Conservation (phyloP, 441 rosid species). For the Heliophila coronopifolia region DNA sequence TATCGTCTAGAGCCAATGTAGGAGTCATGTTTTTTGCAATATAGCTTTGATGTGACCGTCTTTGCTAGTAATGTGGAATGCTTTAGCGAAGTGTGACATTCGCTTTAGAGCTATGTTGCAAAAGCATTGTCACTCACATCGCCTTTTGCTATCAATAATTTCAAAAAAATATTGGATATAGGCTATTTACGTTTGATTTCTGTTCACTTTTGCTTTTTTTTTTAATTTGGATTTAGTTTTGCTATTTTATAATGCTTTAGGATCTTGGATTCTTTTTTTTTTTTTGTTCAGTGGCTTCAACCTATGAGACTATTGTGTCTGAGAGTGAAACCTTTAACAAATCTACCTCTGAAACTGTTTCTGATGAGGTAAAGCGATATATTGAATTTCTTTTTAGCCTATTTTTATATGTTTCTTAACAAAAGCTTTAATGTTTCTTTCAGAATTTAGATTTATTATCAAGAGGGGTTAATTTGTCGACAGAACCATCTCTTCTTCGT, state of each 20-base stretch:
- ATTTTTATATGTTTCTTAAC: background rate
- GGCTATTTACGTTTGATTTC: too few species aligned
- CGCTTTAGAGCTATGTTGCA: too few species aligned
- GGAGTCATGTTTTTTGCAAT: too few species aligned
- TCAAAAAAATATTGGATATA: too few species aligned
- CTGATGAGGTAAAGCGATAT: constrained; percentile 31
- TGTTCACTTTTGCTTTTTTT: too few species aligned
- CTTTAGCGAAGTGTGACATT: too few species aligned
- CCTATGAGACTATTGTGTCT: constrained; percentile 15
- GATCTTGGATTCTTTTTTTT: background rate
- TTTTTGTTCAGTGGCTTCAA: constrained; percentile 5
- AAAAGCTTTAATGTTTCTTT: constrained; percentile 10
- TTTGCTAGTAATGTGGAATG: too few species aligned
- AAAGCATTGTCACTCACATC: too few species aligned
- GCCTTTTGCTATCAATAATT: too few species aligned
- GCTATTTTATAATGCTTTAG: background rate
- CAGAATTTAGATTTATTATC: constrained; percentile 39
- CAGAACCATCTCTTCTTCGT: constrained; percentile 9
- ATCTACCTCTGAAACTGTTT: constrained; percentile 22
- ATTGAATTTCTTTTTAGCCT: background rate
- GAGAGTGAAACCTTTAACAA: constrained; percentile 18
- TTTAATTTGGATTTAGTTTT: background rate
- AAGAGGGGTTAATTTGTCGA: constrained; percentile 8
- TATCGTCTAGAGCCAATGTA: too few species aligned
- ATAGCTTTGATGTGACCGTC: too few species aligned